Evolutionary conservation across 163 green algal species (phyloP), one percentile per base, ranked within the genome.

Genomic region (Prototheca wickerhamii): DNA sequence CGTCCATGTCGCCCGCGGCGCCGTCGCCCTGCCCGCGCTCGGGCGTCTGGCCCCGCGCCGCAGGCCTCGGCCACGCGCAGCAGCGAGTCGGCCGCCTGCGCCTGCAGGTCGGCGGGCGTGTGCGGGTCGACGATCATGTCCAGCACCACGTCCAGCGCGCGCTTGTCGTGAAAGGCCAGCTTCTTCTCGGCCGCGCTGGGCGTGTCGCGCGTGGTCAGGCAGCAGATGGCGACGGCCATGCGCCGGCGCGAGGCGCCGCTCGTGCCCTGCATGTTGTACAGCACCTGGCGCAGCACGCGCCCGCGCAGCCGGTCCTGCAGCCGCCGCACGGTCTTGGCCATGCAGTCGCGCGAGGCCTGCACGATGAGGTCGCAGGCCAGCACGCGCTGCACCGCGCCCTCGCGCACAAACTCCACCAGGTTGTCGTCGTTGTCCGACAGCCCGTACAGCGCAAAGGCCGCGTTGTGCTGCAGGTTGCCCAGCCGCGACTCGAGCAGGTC

Each of bases 361-460:
- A 95, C 85, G 63, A 90, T 84, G 31, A 97, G 83, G 64, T 94
- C 79, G 60, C 78, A 89, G 53, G 93, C 83, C 49, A 84, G 74
- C 32, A 97, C 80, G 49, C 81, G 77, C 77, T 93, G 81, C 34
- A 96, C 83, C 8, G 85, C 86, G 5, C 92, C 91, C 33, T 93
- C 82, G 1, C 74, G 64, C 37, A 99, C 86, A 64, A 99, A 92
- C 62, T 92, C 85, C 4, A 90, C 71, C 18, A 99, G 83, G 76
- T 98, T 98, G 82, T 99, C 93, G 65, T 95, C 86, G 69, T 96
- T 98, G 70, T 98, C 93, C 25, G 87, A 84, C 37, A 99, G 78
- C 0, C 93, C 93, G 74, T 98, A 98, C 61, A 96, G 75, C 20
- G 91, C 89, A 80, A 97, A 97, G 2, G 91, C 90, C 15, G 91